Base-by-base conservation (phyloP, 805 yeast genomes). In the Priceomyces carsonii region DNA sequence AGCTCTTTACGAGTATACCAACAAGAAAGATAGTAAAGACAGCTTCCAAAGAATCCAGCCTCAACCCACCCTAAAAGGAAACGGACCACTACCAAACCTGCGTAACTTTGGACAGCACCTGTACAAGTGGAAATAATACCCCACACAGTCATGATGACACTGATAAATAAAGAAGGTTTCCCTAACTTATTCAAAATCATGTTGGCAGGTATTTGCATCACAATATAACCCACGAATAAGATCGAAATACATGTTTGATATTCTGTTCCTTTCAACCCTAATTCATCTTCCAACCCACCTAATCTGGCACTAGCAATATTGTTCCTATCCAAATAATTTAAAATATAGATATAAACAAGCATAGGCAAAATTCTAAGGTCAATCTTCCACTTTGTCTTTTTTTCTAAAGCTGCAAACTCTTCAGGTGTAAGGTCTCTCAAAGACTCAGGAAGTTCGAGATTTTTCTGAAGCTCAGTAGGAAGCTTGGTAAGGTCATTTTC, bases 1-100 rank as follows among this genome's bases (percentile, higher is more conserved):
- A 77, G 54, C 38, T 75, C 78, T 39, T 61, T 68, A 39, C 71
- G 59, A 10, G 73, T 69, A 49, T 77, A 77, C 82, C 81, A 77
- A 42, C 75, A 71, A 2, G 80, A 74, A 33, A 77, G 53, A 24
- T 68, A 71, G 43, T 66, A 73, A 29, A 75, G 55, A 23, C 75
- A 73, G 36, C 72, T 73, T 43, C 59, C 71, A 43, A 67, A 67
- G 57, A 69, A 61, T 36, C 75, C 72, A 10, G 78, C 68, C 66
- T 55, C 77, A 44, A 52, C 61, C 34, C 69, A 51, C 5, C 80
- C 80, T 29, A 75, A 53, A 22, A 77, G 43, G 18, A 77, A 61
- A 43, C 83, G 59, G 9, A 73, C 48, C 3, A 69, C 71, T 18
- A 73, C 40, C 32, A 75, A 60, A 3, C 74, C 75, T 9, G 67